These are phyloP conservation scores for Trametes sanguinea DNA, from an alignment of 768 basidiomycete species.

Conservation along the genomic window DNA sequence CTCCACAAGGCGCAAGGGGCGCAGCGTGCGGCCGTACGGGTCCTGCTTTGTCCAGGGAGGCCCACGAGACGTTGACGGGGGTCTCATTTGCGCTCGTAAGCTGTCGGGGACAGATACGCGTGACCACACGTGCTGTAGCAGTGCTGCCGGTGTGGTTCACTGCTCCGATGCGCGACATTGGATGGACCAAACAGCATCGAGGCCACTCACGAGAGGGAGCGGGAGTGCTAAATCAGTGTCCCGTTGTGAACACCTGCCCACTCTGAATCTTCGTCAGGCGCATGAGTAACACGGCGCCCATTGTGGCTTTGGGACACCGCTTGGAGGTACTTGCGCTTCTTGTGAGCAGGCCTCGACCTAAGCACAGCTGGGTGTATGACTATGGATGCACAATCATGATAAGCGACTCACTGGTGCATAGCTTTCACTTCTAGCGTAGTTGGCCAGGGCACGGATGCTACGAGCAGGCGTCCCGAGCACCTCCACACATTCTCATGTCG, in stretches of 20 bases:
- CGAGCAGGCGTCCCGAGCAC: too few species aligned
- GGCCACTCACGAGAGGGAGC: constrained; percentile 8
- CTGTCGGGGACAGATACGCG: constrained; percentile 4
- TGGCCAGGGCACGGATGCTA: too few species aligned
- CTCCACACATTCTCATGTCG: background rate
- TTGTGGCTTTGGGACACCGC: too few species aligned
- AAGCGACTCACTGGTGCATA: background rate
- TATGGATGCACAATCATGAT: background rate
- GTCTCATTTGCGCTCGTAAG: background rate
- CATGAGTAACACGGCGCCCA: too few species aligned
- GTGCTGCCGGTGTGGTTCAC: background rate
- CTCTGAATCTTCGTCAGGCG: too few species aligned
- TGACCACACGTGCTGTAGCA: background rate
- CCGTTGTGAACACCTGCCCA: background rate
- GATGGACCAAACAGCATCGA: background rate
- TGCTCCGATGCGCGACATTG: background rate
- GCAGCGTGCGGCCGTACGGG: background rate
- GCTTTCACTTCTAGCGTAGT: background rate
- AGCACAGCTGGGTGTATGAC: background rate
- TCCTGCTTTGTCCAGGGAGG: background rate
- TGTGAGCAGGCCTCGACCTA: too few species aligned
- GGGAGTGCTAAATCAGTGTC: constrained; percentile 5
- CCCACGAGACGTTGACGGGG: background rate
- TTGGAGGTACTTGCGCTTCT: too few species aligned
- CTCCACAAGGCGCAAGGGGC: too few species aligned